phyloP scores from a whole-genome alignment of 306 rosid genomes.

The Dryas alaskensis region DNA sequence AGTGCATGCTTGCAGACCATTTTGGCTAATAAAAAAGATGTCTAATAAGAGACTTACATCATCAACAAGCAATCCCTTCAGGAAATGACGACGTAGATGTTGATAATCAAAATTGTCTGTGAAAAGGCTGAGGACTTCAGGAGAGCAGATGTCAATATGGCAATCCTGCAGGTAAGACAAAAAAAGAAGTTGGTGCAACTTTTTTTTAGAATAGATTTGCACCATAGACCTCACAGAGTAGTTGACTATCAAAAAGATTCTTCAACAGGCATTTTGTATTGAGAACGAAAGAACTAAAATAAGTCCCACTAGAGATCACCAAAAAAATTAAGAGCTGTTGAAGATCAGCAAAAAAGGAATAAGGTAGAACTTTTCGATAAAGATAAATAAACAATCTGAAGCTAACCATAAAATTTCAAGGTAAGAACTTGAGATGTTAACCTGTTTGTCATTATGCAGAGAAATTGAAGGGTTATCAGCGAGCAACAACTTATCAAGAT shows the following conservation, averaged over 20 bases:
- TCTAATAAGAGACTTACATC: slow-evolving; percentile 55
- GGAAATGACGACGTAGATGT: slow-evolving; percentile 95
- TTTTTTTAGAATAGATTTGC: not conserved
- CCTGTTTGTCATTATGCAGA: slow-evolving; percentile 92
- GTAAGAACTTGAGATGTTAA: slow-evolving; percentile 24
- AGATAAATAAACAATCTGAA: slow-evolving; percentile 19
- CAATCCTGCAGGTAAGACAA: slow-evolving; percentile 76
- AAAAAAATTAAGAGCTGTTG: not conserved
- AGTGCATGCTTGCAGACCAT: too few species aligned
- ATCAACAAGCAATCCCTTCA: slow-evolving; percentile 92
- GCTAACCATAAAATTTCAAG: slow-evolving; percentile 27
- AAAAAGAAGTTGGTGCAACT: not conserved
- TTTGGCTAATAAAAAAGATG: slow-evolving; percentile 5
- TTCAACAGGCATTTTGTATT: not conserved
- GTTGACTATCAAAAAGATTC: not conserved
- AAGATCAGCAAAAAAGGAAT: not conserved
- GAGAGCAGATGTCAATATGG: slow-evolving; percentile 88
- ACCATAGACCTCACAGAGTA: not conserved
- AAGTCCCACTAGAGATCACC: not conserved
- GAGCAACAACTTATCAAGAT: slow-evolving; percentile 75
- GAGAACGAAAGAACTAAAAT: not conserved
- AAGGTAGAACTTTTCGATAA: not conserved
- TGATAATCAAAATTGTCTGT: slow-evolving; percentile 98
- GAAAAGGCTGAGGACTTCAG: slow-evolving; percentile 94
- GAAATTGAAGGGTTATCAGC: slow-evolving; percentile 69